These are phyloP conservation scores for Fusarium marasasianum DNA, from an alignment of 2,329 filamentous ascomycete genomes.

Conservation along the genomic window DNA sequence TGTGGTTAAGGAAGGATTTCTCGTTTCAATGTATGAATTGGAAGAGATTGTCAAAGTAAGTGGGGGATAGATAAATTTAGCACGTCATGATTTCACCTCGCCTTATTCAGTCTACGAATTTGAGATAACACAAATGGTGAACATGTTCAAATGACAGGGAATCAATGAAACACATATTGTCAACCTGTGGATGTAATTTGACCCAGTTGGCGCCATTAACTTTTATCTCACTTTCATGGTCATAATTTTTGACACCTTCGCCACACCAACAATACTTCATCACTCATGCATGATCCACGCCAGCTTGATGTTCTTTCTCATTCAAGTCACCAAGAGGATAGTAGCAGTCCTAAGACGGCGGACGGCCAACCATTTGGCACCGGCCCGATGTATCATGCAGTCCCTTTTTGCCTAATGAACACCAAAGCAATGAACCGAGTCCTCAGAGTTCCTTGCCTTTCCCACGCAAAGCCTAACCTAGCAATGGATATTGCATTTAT, in stretches of 20 bases:
- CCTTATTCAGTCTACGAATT: not conserved
- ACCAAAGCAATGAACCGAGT: constrained; percentile 63
- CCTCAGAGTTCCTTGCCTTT: constrained; percentile 48
- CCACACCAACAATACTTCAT: constrained; percentile 7
- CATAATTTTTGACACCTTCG: not conserved
- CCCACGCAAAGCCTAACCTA: constrained; percentile 48
- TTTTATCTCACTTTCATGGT: constrained; percentile 26
- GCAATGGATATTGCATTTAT: constrained; percentile 61
- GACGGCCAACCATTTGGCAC: constrained; percentile 53
- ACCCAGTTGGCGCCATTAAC: constrained; percentile 16
- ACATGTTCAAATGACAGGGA: not conserved
- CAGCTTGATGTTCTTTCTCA: constrained; percentile 53
- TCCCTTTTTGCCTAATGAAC: constrained; percentile 62
- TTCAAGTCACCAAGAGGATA: constrained; percentile 59
- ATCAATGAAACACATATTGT: not conserved
- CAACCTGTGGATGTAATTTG: constrained; percentile 17
- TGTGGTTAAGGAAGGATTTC: not conserved
- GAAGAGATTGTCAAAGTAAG: constrained; percentile 16
- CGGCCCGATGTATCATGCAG: constrained; percentile 57
- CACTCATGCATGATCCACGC: constrained; percentile 41
- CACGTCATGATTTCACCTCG: constrained; percentile 41
- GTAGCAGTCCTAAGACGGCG: constrained; percentile 56
- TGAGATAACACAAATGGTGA: not conserved
- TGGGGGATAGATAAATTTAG: constrained; percentile 42
- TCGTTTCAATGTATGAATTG: not conserved